Conservation (phyloP, 2,329 filamentous ascomycete species). For the Penicillium sp. region DNA sequence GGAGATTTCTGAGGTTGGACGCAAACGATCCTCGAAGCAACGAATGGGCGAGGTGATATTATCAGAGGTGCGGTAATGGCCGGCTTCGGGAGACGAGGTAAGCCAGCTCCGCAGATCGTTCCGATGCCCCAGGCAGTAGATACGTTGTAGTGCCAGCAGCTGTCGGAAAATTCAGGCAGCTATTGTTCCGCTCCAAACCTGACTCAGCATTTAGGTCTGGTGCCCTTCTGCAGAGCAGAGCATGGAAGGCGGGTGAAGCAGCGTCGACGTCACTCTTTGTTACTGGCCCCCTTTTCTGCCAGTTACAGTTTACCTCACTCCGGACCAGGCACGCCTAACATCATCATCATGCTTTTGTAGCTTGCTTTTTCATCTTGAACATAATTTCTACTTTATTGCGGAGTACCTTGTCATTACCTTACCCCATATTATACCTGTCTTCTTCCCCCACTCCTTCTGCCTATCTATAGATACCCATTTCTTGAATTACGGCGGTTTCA, state of each 20-base stretch:
- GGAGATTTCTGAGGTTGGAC: slow-evolving; percentile 36
- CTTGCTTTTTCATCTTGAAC: not conserved
- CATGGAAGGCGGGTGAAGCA: slow-evolving; percentile 7
- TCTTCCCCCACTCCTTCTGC: not conserved
- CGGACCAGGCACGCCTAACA: slow-evolving; percentile 4
- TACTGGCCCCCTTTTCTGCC: slow-evolving; percentile 13
- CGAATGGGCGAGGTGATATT: slow-evolving; percentile 40
- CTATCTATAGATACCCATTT: slow-evolving; percentile 1
- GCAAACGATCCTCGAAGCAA: slow-evolving; percentile 36
- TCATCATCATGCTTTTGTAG: not conserved
- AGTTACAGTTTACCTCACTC: not conserved
- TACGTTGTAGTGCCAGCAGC: slow-evolving; percentile 12
- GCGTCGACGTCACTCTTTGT: slow-evolving; percentile 14
- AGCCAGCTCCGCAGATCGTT: slow-evolving; percentile 34
- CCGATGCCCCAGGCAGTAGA: slow-evolving; percentile 33
- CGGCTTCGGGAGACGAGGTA: slow-evolving; percentile 32
- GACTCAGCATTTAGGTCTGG: slow-evolving; percentile 24
- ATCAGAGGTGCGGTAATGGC: slow-evolving; percentile 38
- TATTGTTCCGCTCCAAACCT: not conserved
- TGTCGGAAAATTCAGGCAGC: slow-evolving; percentile 7
- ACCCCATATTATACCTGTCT: slow-evolving; percentile 9
- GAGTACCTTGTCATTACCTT: slow-evolving; percentile 18
- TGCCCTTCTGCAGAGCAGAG: slow-evolving; percentile 27
- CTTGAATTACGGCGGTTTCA: slow-evolving; percentile 3
- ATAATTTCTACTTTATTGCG: slow-evolving; percentile 14